Base-by-base conservation (phyloP, 169 alveolate genomes). In the Fabrea salina region DNA sequence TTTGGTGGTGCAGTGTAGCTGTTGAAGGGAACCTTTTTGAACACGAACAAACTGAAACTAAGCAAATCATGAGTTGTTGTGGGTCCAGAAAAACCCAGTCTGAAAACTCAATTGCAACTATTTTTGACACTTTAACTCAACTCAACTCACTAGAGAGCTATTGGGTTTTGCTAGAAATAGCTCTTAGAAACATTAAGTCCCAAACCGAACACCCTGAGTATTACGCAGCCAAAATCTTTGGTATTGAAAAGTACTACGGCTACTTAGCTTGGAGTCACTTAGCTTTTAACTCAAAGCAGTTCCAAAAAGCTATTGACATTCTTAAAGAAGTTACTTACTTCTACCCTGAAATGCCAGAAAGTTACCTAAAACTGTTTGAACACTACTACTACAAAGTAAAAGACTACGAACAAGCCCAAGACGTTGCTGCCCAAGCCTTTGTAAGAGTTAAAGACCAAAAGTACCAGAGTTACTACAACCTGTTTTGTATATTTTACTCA, bases 371-470 rank as follows among this genome's bases (percentile, higher is more conserved):
- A 11, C 5, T 44, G 16, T 70, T 25, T 22, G 25, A 70, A 16
- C 66, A 44, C 27, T 41, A 41, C 30, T 70, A 27, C 5, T 70
- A 41, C 27, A 41, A 43, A 4, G 49, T 22, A 30, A 22, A 70
- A 16, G 79, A 70, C 70, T 70, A 44, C 27, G 40, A 43, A 43
- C 25, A 44, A 70, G n/a, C 79, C 13, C 67, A 49, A 50, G 79
- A 47, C n/a, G 16, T 70, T 8, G 22, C 44, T 32, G 41, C 39
- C 32, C 50, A 43, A 47, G 79, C 79, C 3, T 27, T 47, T 50
- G 25, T 70, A 44, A 19, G 39, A 44, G 35, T 50, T 22, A 70
- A 43, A 19, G 25, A 16, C 39, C 13, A 25, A 11, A 35, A 22
- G 49, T n/a, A 43, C 37, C 49, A 22, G n/a, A 41, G 49, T 11